Conservation (phyloP, 305 asterid genomes). For the Fraxinus sp. region DNA sequence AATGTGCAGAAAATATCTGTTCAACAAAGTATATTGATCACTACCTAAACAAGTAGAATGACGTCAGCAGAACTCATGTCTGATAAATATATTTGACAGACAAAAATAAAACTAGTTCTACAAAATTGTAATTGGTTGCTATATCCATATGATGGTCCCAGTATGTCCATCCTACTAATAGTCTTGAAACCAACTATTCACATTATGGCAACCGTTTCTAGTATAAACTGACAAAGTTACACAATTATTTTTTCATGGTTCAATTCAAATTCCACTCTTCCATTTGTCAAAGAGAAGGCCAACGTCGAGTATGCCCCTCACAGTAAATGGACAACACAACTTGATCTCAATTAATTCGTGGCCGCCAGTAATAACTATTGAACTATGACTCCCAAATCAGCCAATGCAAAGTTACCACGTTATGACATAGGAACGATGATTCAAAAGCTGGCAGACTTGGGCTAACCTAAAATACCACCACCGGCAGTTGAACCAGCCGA, state of each 20-base stretch:
- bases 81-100: not conserved
- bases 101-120: not conserved
- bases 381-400: not conserved
- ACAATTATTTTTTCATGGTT: not conserved
- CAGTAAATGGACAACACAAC: not conserved
- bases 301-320: not conserved
- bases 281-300: not conserved
- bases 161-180: not conserved
- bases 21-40: not conserved
- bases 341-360: not conserved
- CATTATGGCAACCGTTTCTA: not conserved
- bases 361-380: not conserved
- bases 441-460: slow-evolving; percentile 22
- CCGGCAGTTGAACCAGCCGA: slow-evolving; percentile 75
- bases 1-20: not conserved
- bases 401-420: slow-evolving; percentile 1
- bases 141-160: not conserved
- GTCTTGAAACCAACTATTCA: not conserved
- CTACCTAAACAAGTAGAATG: not conserved
- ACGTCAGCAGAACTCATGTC: not conserved
- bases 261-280: not conserved
- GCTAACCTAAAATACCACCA: slow-evolving; percentile 90
- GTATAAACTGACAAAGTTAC: not conserved
- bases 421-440: slow-evolving; percentile 9
- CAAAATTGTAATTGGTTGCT: not conserved